These are phyloP conservation scores for Pterocarpus santalinus DNA, from an alignment of 306 rosid species.

Conservation along the genomic window DNA sequence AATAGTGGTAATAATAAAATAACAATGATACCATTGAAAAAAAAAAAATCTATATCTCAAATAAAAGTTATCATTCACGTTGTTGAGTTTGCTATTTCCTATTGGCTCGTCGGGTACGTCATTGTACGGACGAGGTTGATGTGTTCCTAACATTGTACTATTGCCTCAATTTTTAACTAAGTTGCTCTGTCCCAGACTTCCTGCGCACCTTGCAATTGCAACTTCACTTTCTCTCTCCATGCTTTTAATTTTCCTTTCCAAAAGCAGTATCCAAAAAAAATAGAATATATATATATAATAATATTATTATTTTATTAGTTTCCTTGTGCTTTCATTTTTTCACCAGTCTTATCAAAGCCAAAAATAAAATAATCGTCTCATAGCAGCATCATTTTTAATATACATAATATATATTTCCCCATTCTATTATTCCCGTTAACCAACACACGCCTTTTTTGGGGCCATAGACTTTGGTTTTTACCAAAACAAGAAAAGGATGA, in stretches of 20 bases:
- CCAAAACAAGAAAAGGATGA: conserved; percentile 66
- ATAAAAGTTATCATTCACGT: conserved; percentile 22
- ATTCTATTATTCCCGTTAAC: not conserved
- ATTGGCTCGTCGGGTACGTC: conserved; percentile 37
- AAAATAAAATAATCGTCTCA: not conserved
- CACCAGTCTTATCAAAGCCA: not conserved
- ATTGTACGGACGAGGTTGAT: conserved; percentile 47
- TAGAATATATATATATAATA: too few species aligned
- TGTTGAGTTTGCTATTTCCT: conserved; percentile 28
- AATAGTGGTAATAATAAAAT: too few species aligned
- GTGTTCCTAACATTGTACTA: conserved; percentile 36
- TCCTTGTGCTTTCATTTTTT: not conserved
- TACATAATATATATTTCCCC: not conserved
- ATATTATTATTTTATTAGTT: not conserved
- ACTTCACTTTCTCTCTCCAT: not conserved
- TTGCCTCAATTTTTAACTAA: conserved; percentile 6
- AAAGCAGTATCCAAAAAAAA: not conserved
- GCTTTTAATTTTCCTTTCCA: not conserved
- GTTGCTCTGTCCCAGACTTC: not conserved
- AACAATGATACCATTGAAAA: not conserved
- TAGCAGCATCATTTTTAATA: not conserved
- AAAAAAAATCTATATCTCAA: not conserved
- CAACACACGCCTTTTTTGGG: conserved; percentile 8
- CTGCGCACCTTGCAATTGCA: not conserved
- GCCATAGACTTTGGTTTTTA: conserved; percentile 41